A percentile compares a stretch with the other conserved stretches of the same genome.
Conservation (phyloP, 2,329 filamentous ascomycete genomes). For the Fusarium sp. region DNA sequence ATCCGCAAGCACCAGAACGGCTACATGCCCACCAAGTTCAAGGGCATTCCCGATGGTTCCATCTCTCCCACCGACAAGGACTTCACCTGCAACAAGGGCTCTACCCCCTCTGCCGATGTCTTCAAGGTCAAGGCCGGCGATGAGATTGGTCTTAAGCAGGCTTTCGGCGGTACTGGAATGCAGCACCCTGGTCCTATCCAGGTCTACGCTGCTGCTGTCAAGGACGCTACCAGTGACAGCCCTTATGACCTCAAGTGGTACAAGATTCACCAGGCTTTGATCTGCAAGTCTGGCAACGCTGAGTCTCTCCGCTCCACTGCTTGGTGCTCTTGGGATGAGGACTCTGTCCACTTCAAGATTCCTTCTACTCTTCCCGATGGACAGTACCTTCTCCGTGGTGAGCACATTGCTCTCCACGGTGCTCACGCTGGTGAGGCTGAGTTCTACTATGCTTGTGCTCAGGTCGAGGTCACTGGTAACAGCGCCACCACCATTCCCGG, state of each 20-base stretch:
- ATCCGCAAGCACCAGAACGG: constrained; percentile 20
- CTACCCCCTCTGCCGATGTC: not conserved
- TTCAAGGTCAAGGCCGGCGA: constrained; percentile 22
- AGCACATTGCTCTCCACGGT: constrained; percentile 34
- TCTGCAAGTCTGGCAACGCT: constrained; percentile 2
- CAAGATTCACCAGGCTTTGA: constrained; percentile 17
- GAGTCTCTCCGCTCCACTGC: constrained; percentile 12
- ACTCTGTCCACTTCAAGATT: constrained; percentile 20
- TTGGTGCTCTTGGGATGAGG: constrained; percentile 15
- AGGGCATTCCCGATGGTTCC: not conserved
- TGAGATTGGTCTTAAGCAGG: constrained; percentile 15
- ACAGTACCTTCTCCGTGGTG: constrained; percentile 30
- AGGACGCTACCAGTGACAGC: not conserved
- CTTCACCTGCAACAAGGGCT: constrained; percentile 17
- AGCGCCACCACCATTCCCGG: constrained; percentile 4
- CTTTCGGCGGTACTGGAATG: constrained; percentile 13
- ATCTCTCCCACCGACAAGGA: constrained; percentile 18
- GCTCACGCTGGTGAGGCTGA: constrained; percentile 29
- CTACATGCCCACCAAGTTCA: constrained; percentile 22
- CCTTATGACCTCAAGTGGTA: constrained; percentile 8
- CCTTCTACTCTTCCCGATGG: constrained; percentile 10
- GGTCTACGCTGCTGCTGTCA: constrained; percentile 11
- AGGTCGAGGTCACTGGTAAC: constrained; percentile 27
- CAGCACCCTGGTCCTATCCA: constrained; percentile 13
- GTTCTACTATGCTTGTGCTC: constrained; percentile 35